Evolutionary conservation across 805 yeast species (phyloP).

Genomic region (Saturnispora halmiae): DNA sequence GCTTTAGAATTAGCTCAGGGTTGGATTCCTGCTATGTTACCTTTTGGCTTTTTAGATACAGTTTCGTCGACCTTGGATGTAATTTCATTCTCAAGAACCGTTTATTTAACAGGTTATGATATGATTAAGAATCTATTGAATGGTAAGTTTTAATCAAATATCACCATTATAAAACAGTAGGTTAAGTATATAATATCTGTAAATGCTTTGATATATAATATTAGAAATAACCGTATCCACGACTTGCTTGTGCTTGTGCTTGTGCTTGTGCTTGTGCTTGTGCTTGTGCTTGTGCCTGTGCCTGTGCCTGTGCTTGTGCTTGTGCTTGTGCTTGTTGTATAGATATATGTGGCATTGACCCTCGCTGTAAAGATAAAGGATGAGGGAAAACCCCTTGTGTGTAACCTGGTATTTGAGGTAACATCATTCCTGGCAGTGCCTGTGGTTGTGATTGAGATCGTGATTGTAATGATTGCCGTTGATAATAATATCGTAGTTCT

Average conservation of each 20-base stretch:
- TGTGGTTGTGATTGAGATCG: constrained; percentile 1
- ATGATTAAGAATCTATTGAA: constrained; percentile 59
- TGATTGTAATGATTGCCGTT: not conserved
- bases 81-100: constrained; percentile 58
- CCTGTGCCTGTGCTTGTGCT: not conserved
- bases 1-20: constrained; percentile 97
- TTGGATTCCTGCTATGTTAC: constrained; percentile 97
- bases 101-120: constrained; percentile 64
- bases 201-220: not conserved
- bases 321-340: not conserved
- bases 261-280: not conserved
- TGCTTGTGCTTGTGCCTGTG: not conserved
- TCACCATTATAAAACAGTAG: not conserved
- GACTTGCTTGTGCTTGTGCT: constrained; percentile 1
- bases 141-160: constrained; percentile 55
- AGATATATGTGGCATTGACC: not conserved
- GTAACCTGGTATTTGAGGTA: not conserved
- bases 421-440: not conserved
- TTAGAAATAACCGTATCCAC: not conserved
- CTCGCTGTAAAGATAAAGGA: not conserved
- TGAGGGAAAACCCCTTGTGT: not conserved
- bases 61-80: constrained; percentile 74
- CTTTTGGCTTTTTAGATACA: constrained; percentile 84
- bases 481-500: constrained; percentile 1
- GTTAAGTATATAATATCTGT: not conserved